Conservation (phyloP, 495 filamentous ascomycete genomes). For the Cryomyces antarcticus region DNA sequence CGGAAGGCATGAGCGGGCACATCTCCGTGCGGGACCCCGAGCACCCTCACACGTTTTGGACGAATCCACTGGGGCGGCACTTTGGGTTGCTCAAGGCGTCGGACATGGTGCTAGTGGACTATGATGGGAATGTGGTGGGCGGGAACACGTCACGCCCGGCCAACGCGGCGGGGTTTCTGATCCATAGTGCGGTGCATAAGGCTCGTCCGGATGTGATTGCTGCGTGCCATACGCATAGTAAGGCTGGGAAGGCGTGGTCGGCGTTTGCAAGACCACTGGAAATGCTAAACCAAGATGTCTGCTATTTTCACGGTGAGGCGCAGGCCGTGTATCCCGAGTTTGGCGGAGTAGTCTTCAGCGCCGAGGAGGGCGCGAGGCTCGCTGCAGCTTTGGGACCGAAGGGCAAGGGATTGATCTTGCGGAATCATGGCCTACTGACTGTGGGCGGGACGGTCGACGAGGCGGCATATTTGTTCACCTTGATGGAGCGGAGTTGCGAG, state of each 20-base stretch:
- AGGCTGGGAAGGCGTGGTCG: constrained; percentile 19
- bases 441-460: constrained; percentile 23
- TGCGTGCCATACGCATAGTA: constrained; percentile 19
- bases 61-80: constrained; percentile 25
- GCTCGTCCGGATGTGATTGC: constrained; percentile 20
- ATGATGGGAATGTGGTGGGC: constrained; percentile 18
- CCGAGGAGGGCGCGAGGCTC: constrained; percentile 19
- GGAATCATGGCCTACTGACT: constrained; percentile 22
- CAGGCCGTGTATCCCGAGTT: constrained; percentile 21
- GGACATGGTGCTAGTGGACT: constrained; percentile 22
- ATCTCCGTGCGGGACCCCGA: constrained; percentile 46
- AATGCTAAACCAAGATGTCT: constrained; percentile 23
- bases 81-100: constrained; percentile 18
- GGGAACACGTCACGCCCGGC: constrained; percentile 18
- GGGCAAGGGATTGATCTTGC: constrained; percentile 20
- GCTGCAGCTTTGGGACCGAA: constrained; percentile 19
- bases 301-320: constrained; percentile 21
- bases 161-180: constrained; percentile 22
- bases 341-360: constrained; percentile 19
- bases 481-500: constrained; percentile 22
- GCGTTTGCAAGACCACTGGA: constrained; percentile 19
- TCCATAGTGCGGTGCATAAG: constrained; percentile 20
- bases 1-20: constrained; percentile 45
- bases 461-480: constrained; percentile 18
- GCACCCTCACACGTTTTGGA: constrained; percentile 41